These are phyloP conservation scores for Croton laevigatus DNA, from an alignment of 441 rosid species.

Conservation along the genomic window DNA sequence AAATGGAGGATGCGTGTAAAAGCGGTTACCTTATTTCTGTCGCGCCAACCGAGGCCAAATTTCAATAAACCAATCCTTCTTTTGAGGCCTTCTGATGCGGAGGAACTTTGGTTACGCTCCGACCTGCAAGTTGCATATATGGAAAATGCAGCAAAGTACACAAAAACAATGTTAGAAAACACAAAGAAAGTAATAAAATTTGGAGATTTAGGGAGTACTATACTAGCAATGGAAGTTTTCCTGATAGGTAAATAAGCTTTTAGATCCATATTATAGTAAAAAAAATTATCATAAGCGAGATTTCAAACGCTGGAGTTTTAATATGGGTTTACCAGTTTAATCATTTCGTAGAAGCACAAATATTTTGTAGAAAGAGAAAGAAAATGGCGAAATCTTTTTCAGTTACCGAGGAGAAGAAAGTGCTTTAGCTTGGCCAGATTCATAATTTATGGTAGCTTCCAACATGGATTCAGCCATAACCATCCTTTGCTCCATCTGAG, in stretches of 20 bases:
- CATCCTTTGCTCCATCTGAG: slow-evolving; percentile 88
- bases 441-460: slow-evolving; percentile 88
- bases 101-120: slow-evolving; percentile 29
- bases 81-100: slow-evolving; percentile 41
- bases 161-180: too few relatives aligned
- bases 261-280: too few relatives aligned
- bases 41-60: slow-evolving; percentile 81
- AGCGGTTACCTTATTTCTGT: slow-evolving; percentile 58
- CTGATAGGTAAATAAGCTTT: too few relatives aligned
- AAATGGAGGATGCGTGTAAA: background rate
- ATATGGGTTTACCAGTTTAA: too few relatives aligned
- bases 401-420: slow-evolving; percentile 74
- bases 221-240: too few relatives aligned
- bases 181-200: too few relatives aligned
- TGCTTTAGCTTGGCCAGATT: slow-evolving; percentile 74
- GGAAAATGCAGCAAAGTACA: background rate
- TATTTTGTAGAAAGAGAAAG: background rate
- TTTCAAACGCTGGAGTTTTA: too few relatives aligned
- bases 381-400: slow-evolving; percentile 14
- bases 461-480: slow-evolving; percentile 97
- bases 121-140: slow-evolving; percentile 36
- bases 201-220: too few relatives aligned
- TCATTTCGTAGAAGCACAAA: too few relatives aligned
- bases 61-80: slow-evolving; percentile 49
- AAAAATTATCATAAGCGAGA: too few relatives aligned